Conservation (phyloP, 257 asterid species). For the Rehmannia glutinosa region DNA sequence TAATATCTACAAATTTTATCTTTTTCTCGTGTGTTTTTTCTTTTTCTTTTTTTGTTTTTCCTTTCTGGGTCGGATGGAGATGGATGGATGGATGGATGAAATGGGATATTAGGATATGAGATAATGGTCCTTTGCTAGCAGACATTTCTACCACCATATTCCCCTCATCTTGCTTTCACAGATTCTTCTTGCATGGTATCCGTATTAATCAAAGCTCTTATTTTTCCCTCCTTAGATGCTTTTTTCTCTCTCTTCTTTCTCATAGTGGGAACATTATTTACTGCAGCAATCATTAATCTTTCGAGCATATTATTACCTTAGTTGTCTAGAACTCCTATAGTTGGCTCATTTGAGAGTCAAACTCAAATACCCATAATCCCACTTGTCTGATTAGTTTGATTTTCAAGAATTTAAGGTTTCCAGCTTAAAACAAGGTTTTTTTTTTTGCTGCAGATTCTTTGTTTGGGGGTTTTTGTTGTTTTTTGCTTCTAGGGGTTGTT, state of each 20-base stretch:
- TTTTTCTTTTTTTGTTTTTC: background rate
- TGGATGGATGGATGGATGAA: slow-evolving; percentile 39
- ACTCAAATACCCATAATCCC: slow-evolving; percentile 32
- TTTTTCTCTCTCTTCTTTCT: slow-evolving; percentile 11
- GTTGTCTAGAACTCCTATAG: slow-evolving; percentile 30
- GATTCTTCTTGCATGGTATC: slow-evolving; percentile 72
- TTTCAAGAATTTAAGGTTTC: slow-evolving; percentile 25
- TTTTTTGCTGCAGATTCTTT: slow-evolving; percentile 26
- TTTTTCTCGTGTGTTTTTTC: background rate
- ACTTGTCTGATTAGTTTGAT: slow-evolving; percentile 24
- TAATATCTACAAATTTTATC: background rate
- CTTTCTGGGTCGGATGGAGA: slow-evolving; percentile 43
- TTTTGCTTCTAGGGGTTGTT: slow-evolving; percentile 20
- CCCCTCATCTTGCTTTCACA: slow-evolving; percentile 70
- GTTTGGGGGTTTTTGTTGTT: slow-evolving; percentile 11
- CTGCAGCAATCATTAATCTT: slow-evolving; percentile 56
- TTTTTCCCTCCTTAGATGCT: slow-evolving; percentile 16
- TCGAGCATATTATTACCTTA: slow-evolving; percentile 43
- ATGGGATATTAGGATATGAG: slow-evolving; percentile 52
- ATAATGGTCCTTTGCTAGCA: slow-evolving; percentile 77
- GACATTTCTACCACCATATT: slow-evolving; percentile 85
- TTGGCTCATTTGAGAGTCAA: slow-evolving; percentile 44
- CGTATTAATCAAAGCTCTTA: slow-evolving; percentile 34
- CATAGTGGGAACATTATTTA: slow-evolving; percentile 43
- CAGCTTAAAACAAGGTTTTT: slow-evolving; percentile 15